These are phyloP conservation scores for Candida ponderosae DNA, from an alignment of 805 yeast genomes.

Conservation along the genomic window DNA sequence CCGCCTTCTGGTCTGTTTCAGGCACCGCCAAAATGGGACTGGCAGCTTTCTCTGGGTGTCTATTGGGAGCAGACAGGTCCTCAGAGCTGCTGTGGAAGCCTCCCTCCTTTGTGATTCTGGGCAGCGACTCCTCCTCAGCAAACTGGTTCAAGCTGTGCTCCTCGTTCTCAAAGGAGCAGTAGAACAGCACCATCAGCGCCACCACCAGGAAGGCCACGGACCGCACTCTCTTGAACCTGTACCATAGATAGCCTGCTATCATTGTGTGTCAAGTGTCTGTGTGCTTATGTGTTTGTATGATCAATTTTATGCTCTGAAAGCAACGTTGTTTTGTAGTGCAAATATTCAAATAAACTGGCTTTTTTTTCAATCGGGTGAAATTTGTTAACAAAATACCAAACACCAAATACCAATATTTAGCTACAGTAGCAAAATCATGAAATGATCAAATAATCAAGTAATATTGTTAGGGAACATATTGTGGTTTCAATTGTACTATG, in stretches of 20 bases:
- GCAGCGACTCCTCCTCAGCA: slow-evolving; percentile 17
- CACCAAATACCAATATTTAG: too few species aligned
- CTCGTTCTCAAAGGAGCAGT: slow-evolving; percentile 20
- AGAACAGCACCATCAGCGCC: slow-evolving; percentile 15
- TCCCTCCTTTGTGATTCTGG: slow-evolving; percentile 11
- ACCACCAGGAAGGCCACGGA: slow-evolving; percentile 7
- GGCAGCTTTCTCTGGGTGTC: neutral
- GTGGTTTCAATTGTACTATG: too few species aligned
- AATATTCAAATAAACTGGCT: too few species aligned
- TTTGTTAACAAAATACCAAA: too few species aligned
- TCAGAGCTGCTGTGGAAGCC: neutral
- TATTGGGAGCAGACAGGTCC: neutral
- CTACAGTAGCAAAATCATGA: too few species aligned
- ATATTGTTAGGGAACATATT: too few species aligned
- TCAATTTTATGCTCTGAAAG: too few species aligned
- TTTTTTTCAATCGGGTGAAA: too few species aligned
- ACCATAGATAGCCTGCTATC: neutral
- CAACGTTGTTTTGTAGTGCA: too few species aligned
- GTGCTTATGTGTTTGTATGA: too few species aligned
- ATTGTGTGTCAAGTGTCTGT: too few species aligned
- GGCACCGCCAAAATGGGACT: neutral
- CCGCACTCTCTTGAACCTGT: slow-evolving; percentile 12
- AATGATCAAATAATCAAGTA: too few species aligned
- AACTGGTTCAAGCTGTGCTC: slow-evolving; percentile 15
- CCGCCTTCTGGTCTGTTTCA: neutral